phyloP scores from a whole-genome alignment of 169 alveolate species.

The Theileria parva region DNA sequence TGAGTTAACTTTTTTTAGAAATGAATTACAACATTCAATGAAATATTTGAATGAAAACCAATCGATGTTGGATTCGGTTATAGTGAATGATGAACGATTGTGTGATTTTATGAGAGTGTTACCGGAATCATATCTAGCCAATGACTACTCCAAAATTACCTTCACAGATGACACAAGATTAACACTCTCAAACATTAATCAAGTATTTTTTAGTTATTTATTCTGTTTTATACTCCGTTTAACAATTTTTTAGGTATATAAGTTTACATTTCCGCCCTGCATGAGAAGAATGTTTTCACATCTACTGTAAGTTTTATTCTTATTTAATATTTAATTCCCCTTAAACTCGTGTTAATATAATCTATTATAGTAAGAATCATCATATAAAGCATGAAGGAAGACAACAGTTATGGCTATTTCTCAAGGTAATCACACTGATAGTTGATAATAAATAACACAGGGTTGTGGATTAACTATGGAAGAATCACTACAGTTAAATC shows the following conservation, averaged over 20 bases:
- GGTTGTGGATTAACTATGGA: constrained; percentile 88
- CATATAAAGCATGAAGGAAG: constrained; percentile 87
- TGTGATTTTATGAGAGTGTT: constrained; percentile 51
- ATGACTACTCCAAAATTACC: constrained; percentile 41
- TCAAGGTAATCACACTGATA: constrained; percentile 63
- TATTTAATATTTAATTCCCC: not conserved
- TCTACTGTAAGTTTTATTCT: constrained; percentile 68
- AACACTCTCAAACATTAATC: constrained; percentile 63
- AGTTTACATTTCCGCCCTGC: constrained; percentile 88
- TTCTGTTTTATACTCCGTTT: constrained; percentile 5
- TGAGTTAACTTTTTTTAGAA: not conserved
- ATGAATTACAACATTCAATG: constrained; percentile 21
- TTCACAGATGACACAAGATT: constrained; percentile 46
- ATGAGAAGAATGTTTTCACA: constrained; percentile 85
- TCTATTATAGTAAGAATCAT: constrained; percentile 27
- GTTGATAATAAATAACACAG: constrained; percentile 16
- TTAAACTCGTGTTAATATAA: not conserved
- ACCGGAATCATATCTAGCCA: constrained; percentile 61
- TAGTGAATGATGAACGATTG: constrained; percentile 54
- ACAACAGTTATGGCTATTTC: constrained; percentile 86
- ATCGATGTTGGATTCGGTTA: constrained; percentile 10
- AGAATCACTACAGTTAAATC: constrained; percentile 80
- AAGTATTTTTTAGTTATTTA: constrained; percentile 21
- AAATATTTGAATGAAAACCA: constrained; percentile 14
- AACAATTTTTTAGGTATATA: constrained; percentile 67